These are phyloP conservation scores for Trifolium dubium DNA, from an alignment of 306 rosid species.

Conservation along the genomic window DNA sequence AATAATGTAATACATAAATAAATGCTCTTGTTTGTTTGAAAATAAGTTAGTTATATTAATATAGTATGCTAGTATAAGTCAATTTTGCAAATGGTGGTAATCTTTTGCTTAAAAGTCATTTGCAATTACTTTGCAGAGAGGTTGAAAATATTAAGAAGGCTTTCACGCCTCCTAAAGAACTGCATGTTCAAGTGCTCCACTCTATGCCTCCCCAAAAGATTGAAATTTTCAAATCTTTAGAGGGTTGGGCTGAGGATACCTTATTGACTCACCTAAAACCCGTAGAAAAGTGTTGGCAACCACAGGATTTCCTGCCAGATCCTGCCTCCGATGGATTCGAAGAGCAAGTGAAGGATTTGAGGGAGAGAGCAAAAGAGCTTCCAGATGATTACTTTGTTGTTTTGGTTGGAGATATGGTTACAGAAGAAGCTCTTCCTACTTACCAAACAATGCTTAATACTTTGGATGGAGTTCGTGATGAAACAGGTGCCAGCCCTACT, in stretches of 20 bases:
- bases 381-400: slow-evolving; percentile 91
- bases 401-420: slow-evolving; percentile 92
- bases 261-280: slow-evolving; percentile 77
- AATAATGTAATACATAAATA: not conserved
- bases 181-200: slow-evolving; percentile 83
- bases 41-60: not conserved
- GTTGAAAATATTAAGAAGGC: slow-evolving; percentile 77
- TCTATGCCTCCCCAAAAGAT: slow-evolving; percentile 91
- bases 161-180: slow-evolving; percentile 79
- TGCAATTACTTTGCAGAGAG: slow-evolving; percentile 55
- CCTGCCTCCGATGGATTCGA: slow-evolving; percentile 78
- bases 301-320: slow-evolving; percentile 88
- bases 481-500: slow-evolving; percentile 89
- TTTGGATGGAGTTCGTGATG: slow-evolving; percentile 88
- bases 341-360: slow-evolving; percentile 79
- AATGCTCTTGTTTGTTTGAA: not conserved
- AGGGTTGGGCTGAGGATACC: slow-evolving; percentile 85
- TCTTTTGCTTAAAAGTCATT: slow-evolving; percentile 24
- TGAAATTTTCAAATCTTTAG: slow-evolving; percentile 82
- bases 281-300: slow-evolving; percentile 94
- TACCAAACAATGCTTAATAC: slow-evolving; percentile 95
- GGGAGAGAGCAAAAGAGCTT: slow-evolving; percentile 78
- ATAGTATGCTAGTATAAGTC: not conserved
- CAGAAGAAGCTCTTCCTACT: slow-evolving; percentile 94
- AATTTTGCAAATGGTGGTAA: not conserved